These are phyloP conservation scores for Eustoma russellianum DNA, from an alignment of 257 asterid species.

Conservation along the genomic window DNA sequence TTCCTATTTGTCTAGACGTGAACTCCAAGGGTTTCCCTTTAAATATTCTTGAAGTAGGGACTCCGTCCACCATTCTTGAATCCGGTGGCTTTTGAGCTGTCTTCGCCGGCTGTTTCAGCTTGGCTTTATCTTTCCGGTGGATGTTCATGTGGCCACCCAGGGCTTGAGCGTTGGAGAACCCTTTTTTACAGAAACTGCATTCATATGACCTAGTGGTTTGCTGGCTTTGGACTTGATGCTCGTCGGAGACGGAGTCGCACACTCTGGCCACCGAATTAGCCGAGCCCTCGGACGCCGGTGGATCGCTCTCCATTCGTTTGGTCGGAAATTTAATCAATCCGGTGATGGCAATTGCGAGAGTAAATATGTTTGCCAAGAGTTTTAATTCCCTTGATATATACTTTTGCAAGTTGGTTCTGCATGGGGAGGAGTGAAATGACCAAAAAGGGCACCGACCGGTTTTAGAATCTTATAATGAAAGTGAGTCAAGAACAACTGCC, in stretches of 20 bases:
- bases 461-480: too few species aligned
- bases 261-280: neutral
- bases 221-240: neutral
- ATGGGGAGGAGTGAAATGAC: neutral
- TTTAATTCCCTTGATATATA: neutral
- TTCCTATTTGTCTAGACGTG: neutral
- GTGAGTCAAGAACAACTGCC: too few species aligned
- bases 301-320: neutral
- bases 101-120: slow-evolving; percentile 9
- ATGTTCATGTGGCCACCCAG: slow-evolving; percentile 17
- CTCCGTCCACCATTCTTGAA: neutral
- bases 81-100: neutral
- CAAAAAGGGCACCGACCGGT: too few species aligned
- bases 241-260: neutral
- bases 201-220: slow-evolving; percentile 2
- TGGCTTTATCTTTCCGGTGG: slow-evolving; percentile 16
- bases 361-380: too few species aligned
- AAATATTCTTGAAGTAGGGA: neutral
- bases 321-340: slow-evolving; percentile 1
- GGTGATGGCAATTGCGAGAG: neutral
- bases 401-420: neutral
- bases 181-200: slow-evolving; percentile 14
- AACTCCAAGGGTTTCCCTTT: neutral
- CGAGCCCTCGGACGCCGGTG: too few species aligned
- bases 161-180: slow-evolving; percentile 13